Evolutionary conservation across 805 yeast species (phyloP), one percentile per base, ranked within the genome.

Genomic region (Schwanniomyces occidentalis): DNA sequence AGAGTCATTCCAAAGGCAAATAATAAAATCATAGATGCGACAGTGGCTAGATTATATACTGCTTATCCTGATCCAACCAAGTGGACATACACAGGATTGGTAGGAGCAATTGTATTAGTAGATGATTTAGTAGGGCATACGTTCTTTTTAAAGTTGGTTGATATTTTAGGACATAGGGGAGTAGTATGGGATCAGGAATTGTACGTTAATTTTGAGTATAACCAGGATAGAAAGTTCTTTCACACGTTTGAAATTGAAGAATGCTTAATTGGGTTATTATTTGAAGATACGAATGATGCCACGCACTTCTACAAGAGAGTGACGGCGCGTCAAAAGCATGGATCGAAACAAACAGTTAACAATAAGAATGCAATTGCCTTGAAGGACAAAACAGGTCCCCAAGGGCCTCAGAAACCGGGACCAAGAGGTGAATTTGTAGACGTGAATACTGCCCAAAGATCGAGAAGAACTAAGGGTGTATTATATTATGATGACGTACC

Each of bases 101-200:
- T 81, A 4, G 99, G 99, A 4, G 97, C 97, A 1, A 61, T 90
- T 12, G 83, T 80, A 1, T 62, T 93, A 6, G 96, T 85, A 13
- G 96, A 93, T 57, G 99, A 93, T 59, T 61, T 86, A 8, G 96
- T 93, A 2, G 98, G 98, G 3, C 91, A 91, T 58, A 88, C 96
- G 0, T 89, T 86, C 52, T 93, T 89, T 58, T 70, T 93, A 29
- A 93, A 93, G 57, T 56, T 93, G 34, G 95, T 93, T 5, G 99
- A 93, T 52, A 79, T 91, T 20, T 53, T 69, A 24, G 95, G 95
- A 5, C 75, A 79, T 42, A 69, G 84, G 26, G 98, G 98, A 22
- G 95, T 93, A 0, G 46, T 93, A 0, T 93, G 99, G 99, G 99
- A 93, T 59, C 99, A 93, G 60, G 99, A 93, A 60, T 62, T 93